phyloP scores from a whole-genome alignment of 1,284 basidiomycete genomes.

The Porodaedalea pini region DNA sequence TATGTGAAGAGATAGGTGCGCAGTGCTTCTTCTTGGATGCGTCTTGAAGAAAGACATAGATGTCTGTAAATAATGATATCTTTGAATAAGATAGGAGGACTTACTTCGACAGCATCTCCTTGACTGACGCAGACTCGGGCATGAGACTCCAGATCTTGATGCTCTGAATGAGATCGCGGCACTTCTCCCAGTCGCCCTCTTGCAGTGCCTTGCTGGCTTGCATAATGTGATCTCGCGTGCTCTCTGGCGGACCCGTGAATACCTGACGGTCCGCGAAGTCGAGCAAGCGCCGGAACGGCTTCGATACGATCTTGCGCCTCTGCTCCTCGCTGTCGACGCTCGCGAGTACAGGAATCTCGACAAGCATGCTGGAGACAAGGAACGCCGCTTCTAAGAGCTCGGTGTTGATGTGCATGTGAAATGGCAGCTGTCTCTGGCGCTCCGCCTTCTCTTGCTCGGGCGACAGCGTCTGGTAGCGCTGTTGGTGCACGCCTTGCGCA shows the following conservation, averaged over 20 bases:
- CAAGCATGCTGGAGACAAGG: slow-evolving; percentile 96
- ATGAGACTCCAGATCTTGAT: slow-evolving; percentile 99
- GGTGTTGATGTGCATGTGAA: slow-evolving; percentile 99
- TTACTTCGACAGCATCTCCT: slow-evolving; percentile 90
- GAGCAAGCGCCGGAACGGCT: slow-evolving; percentile 91
- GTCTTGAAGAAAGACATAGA: slow-evolving; percentile 47
- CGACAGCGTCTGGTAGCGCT: slow-evolving; percentile 82
- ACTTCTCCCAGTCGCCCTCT: slow-evolving; percentile 96
- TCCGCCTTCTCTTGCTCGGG: slow-evolving; percentile 98
- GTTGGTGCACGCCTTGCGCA: slow-evolving; percentile 94
- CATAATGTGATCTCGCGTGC: slow-evolving; percentile 98
- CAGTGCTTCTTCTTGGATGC: slow-evolving; percentile 97
- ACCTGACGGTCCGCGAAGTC: slow-evolving; percentile 98
- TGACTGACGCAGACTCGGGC: slow-evolving; percentile 85
- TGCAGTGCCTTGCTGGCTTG: slow-evolving; percentile 97
- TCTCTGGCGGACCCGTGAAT: slow-evolving; percentile 98
- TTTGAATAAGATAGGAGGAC: slow-evolving; percentile 30
- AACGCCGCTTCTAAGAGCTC: slow-evolving; percentile 97
- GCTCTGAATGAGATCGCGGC: slow-evolving; percentile 86
- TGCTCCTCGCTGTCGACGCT: slow-evolving; percentile 93
- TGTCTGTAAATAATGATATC: slow-evolving; percentile 12
- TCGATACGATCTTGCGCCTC: slow-evolving; percentile 88
- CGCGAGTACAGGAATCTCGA: slow-evolving; percentile 94
- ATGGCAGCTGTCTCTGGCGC: slow-evolving; percentile 92
- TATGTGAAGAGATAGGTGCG: slow-evolving; percentile 99